Percentiles rank a stretch among this genome's conserved stretches.
These are phyloP conservation scores for Sanghuangporus sanghuang DNA, from an alignment of 1,284 basidiomycete genomes.

Conservation along the genomic window DNA sequence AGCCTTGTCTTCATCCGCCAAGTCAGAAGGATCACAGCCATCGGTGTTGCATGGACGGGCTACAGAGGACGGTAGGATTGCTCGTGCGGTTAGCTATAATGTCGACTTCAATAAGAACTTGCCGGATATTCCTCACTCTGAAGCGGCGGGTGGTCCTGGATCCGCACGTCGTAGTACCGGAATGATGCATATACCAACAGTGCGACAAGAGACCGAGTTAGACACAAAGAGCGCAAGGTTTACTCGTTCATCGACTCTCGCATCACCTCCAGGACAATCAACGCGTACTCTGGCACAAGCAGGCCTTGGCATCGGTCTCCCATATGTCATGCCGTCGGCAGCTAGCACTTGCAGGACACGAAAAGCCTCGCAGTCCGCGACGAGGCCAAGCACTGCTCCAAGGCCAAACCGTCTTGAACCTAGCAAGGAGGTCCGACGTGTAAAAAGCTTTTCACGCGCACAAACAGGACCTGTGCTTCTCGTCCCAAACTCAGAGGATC, in stretches of 20 bases:
- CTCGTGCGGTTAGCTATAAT: conserved; percentile 20
- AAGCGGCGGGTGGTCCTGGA: conserved; percentile 13
- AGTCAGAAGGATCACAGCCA: conserved; percentile 20
- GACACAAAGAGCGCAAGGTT: neutral
- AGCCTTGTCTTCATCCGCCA: conserved; percentile 26
- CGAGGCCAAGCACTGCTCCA: conserved; percentile 9
- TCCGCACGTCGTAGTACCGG: conserved; percentile 9
- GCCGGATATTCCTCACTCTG: conserved; percentile 50
- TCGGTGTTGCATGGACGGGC: conserved; percentile 22
- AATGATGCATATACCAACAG: neutral
- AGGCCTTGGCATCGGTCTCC: conserved; percentile 51
- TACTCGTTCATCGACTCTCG: conserved; percentile 7
- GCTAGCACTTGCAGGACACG: neutral
- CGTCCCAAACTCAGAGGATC: neutral
- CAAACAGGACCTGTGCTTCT: neutral
- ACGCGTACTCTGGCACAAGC: conserved; percentile 49
- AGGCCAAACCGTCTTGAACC: conserved; percentile 7
- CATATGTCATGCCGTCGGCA: conserved; percentile 42
- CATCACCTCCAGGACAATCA: conserved; percentile 26
- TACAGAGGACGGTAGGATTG: conserved; percentile 28
- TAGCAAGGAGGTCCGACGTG: conserved; percentile 30
- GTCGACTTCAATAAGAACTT: conserved; percentile 54
- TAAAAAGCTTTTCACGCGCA: conserved; percentile 37
- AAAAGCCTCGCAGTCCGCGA: conserved; percentile 31
- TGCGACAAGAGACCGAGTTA: neutral